A percentile compares a stretch with the other conserved stretches of the same genome.
Evolutionary conservation across 345 rosid species (phyloP).

Genomic region (Corchorus olitorius): DNA sequence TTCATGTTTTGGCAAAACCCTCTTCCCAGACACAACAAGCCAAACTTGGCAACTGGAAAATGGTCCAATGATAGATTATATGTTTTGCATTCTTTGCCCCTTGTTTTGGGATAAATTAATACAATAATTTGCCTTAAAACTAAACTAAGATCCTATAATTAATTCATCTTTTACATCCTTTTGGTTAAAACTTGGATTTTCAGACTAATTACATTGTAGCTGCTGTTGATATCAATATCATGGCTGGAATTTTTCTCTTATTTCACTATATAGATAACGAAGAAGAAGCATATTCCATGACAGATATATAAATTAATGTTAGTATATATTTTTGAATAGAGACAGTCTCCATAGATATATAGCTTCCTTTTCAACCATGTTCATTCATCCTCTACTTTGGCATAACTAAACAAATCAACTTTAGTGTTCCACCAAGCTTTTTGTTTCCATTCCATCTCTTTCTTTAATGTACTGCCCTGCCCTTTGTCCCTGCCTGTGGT

Average conservation of each 20-base stretch:
- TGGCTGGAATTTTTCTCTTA: too few species aligned
- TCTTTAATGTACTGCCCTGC: neutral
- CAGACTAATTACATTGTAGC: neutral
- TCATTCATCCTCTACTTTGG: neutral
- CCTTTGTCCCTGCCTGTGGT: neutral
- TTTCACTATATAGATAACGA: neutral
- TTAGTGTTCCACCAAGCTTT: neutral
- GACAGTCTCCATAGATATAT: too few species aligned
- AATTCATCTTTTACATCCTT: neutral
- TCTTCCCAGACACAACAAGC: neutral
- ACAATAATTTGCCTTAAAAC: too few species aligned
- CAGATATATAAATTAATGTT: too few species aligned
- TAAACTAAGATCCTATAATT: neutral
- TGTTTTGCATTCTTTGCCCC: neutral
- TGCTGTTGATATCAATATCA: neutral
- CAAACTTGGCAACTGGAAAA: neutral
- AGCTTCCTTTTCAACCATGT: neutral
- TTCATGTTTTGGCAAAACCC: neutral
- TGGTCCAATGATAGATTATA: neutral
- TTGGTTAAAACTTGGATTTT: neutral
- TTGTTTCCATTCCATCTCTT: neutral
- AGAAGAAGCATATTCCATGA: constrained; percentile 4
- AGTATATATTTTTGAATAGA: neutral
- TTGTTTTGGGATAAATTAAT: neutral
- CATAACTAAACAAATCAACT: neutral